Evolutionary conservation across 805 yeast genomes (phyloP).

Genomic region (Suhomyces sp.): DNA sequence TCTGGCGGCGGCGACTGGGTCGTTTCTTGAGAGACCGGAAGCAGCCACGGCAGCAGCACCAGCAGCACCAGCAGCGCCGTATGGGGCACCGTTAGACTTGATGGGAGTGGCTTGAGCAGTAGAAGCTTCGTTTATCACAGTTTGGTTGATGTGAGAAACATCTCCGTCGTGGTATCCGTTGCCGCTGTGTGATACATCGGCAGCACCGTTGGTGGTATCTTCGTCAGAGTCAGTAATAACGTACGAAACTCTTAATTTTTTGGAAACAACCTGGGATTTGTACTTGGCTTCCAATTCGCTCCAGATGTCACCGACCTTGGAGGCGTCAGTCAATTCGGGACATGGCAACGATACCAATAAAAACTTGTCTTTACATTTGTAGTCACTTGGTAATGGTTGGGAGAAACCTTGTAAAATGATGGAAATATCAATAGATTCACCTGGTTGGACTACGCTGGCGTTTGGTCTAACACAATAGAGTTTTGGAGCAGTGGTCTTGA

Average conservation of each 20-base stretch:
- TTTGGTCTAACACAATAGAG: slow-evolving; percentile 95
- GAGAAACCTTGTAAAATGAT: slow-evolving; percentile 82
- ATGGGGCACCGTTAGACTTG: slow-evolving; percentile 9
- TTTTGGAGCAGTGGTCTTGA: slow-evolving; percentile 97
- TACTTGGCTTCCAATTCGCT: slow-evolving; percentile 60
- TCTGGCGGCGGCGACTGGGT: neutral
- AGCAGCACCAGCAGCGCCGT: slow-evolving; percentile 16
- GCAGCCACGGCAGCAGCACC: slow-evolving; percentile 11
- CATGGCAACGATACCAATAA: slow-evolving; percentile 84
- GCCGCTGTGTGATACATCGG: slow-evolving; percentile 6
- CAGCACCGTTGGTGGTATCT: slow-evolving; percentile 5
- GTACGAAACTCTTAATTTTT: slow-evolving; percentile 65
- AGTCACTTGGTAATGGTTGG: slow-evolving; percentile 69
- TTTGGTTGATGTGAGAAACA: slow-evolving; percentile 10
- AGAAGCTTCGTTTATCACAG: slow-evolving; percentile 8
- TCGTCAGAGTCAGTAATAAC: slow-evolving; percentile 30
- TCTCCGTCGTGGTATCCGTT: slow-evolving; percentile 13
- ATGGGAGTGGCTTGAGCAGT: slow-evolving; percentile 12
- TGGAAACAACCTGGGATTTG: slow-evolving; percentile 54
- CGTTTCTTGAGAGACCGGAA: slow-evolving; percentile 2
- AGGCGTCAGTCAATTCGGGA: slow-evolving; percentile 53
- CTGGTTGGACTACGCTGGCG: slow-evolving; percentile 76
- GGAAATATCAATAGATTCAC: slow-evolving; percentile 66
- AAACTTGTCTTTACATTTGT: slow-evolving; percentile 88
- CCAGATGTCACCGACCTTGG: slow-evolving; percentile 71